phyloP scores from a whole-genome alignment of 345 rosid species.

The Psidium guajava region DNA sequence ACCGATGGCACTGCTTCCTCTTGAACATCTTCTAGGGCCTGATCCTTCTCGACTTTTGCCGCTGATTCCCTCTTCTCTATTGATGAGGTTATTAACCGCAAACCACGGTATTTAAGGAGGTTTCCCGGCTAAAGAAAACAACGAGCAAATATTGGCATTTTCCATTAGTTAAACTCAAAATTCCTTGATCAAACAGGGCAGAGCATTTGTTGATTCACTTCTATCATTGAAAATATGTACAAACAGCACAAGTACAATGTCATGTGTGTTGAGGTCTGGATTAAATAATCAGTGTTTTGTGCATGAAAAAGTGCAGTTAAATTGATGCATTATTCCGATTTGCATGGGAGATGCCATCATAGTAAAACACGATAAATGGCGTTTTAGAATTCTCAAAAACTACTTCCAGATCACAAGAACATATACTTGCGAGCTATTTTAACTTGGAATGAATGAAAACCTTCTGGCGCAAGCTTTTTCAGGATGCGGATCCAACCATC shows the following conservation, averaged over 20 bases:
- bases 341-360: background rate
- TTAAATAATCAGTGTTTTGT: background rate
- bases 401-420: background rate
- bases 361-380: background rate
- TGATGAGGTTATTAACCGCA: slow-evolving; percentile 67
- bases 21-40: slow-evolving; percentile 21
- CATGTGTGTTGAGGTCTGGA: background rate
- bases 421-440: background rate
- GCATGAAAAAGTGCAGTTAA: background rate
- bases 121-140: slow-evolving; percentile 39
- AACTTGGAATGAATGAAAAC: background rate
- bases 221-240: background rate
- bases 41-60: slow-evolving; percentile 22
- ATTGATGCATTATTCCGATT: background rate
- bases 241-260: background rate
- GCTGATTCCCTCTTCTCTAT: slow-evolving; percentile 50
- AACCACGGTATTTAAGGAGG: slow-evolving; percentile 47
- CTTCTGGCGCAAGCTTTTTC: background rate
- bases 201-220: background rate
- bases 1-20: slow-evolving; percentile 18
- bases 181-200: background rate
- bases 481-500: background rate
- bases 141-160: background rate
- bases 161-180: background rate
- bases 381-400: background rate